Evolutionary conservation across 768 basidiomycete species (phyloP), one percentile per base, ranked within the genome.

Genomic region (Suillus spraguei): DNA sequence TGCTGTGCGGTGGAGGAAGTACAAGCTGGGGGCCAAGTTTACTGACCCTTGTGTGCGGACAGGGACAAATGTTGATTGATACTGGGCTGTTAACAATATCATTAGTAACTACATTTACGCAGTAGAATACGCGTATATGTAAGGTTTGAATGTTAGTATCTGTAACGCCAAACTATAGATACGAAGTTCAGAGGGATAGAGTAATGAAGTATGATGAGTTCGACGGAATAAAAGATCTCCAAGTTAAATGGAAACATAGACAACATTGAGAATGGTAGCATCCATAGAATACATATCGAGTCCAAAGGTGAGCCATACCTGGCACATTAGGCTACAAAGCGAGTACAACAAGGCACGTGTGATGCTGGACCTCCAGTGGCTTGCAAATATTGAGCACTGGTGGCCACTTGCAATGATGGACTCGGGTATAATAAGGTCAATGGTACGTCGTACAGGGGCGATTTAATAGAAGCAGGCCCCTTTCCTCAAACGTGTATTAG

Each of bases 21-120:
- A 98, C 70, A 94, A 72, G 16, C n/a, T 98, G 65, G 79, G 91
- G 64, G 85, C 85, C 42, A 95, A 91, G 74, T 94, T 96, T 73
- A 88, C 92, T 10, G 95, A 95, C 1, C 73, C 92, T 39, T 88
- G 89, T 33, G 82, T 88, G 41, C 75, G 83, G 28, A 71, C 72
- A 16, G 82, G 65, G 38, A 64, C 81, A 11, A 80, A 81, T 11
- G 77, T 36, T 6, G 53, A 36, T n/a, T 54, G 22, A 7, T n/a
- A 35, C 6, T 14, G 53, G 7, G 35, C 14, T 54, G 53, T 22
- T 36, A 10, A 22, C 13, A 13, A 7, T 24, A 47, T 6, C 13
- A n/a, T 44, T 20, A n/a, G 22, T 47, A 22, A 28, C 2, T 47
- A 46, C 44, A 13, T 46, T 46, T 46, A 11, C n/a, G 22, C 24